A percentile compares a stretch with the other conserved stretches of the same genome.
These are phyloP conservation scores for Dictyostelium brefeldianum DNA, from an alignment of 78 protist species.

Conservation along the genomic window DNA sequence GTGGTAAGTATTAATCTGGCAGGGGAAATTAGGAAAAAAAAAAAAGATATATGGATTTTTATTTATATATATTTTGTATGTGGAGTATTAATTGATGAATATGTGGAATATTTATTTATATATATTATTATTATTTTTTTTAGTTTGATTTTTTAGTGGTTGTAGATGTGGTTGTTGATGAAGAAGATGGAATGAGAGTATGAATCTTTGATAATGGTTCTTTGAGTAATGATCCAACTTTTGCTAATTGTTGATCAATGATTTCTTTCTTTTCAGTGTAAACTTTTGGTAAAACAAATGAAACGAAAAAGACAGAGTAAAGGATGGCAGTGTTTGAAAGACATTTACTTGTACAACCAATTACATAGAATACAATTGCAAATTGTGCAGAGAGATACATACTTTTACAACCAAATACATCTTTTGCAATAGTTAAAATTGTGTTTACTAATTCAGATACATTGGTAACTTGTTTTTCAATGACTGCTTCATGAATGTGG, in stretches of 20 bases:
- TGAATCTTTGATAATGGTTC: conserved; percentile 42
- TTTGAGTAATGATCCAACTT: not conserved
- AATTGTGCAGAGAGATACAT: conserved; percentile 51
- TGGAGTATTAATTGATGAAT: too few relatives aligned
- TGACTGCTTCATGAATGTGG: conserved; percentile 59
- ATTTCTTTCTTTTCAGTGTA: conserved; percentile 64
- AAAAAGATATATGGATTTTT: too few relatives aligned
- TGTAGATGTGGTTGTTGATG: too few relatives aligned
- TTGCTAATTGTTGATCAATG: conserved; percentile 43
- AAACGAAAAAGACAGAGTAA: conserved; percentile 38
- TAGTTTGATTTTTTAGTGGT: conserved; percentile 31
- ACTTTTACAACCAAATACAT: conserved; percentile 42
- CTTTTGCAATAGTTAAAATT: conserved; percentile 41
- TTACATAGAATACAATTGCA: conserved; percentile 28
- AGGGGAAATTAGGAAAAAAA: too few relatives aligned
- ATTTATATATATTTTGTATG: not conserved
- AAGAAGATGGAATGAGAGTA: conserved; percentile 27
- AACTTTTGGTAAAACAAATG: conserved; percentile 67
- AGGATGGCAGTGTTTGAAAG: conserved; percentile 14
- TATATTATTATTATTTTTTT: not conserved
- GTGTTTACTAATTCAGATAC: conserved; percentile 23
- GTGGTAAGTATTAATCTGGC: too few relatives aligned
- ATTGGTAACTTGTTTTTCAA: conserved; percentile 55
- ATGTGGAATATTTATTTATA: not conserved
- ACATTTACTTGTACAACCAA: conserved; percentile 54